Percentiles rank a stretch among this genome's conserved stretches.
phyloP scores from a whole-genome alignment of 2,329 filamentous ascomycete genomes.

The Penicillium sp. region DNA sequence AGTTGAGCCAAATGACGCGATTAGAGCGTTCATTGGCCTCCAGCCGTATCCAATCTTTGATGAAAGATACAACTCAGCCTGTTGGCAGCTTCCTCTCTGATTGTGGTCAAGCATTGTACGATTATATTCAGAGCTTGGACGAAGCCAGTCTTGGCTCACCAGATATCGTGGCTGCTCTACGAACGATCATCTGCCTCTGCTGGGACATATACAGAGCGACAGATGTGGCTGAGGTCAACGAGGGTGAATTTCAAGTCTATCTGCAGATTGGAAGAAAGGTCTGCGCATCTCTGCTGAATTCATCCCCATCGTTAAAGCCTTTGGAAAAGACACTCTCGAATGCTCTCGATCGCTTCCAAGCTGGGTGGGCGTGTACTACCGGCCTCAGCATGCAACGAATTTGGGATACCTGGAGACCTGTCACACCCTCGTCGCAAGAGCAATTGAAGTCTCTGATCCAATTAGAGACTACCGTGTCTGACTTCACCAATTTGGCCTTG shows the following conservation, averaged over 20 bases:
- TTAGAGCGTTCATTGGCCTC: conserved; percentile 49
- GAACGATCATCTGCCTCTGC: conserved; percentile 49
- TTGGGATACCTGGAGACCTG: conserved; percentile 73
- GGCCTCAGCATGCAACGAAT: conserved; percentile 79
- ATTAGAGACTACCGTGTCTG: conserved; percentile 40
- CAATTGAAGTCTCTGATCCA: conserved; percentile 42
- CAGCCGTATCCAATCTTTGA: conserved; percentile 42
- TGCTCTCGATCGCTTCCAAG: conserved; percentile 61
- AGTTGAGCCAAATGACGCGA: conserved; percentile 48
- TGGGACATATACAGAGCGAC: conserved; percentile 54
- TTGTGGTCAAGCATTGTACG: conserved; percentile 42
- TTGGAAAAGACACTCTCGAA: conserved; percentile 35
- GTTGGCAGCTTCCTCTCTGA: conserved; percentile 44
- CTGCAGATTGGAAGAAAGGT: conserved; percentile 48
- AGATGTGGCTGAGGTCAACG: conserved; percentile 50
- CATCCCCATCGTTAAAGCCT: conserved; percentile 30
- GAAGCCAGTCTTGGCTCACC: conserved; percentile 30
- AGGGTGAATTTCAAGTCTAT: conserved; percentile 59
- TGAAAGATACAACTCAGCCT: conserved; percentile 49
- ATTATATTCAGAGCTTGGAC: conserved; percentile 39
- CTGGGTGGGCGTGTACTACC: conserved; percentile 72
- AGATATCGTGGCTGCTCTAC: conserved; percentile 32
- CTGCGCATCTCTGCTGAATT: conserved; percentile 38
- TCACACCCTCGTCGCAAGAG: conserved; percentile 46
- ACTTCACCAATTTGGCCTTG: conserved; percentile 43